Evolutionary conservation across 768 basidiomycete genomes (phyloP), one percentile per base, ranked within the genome.

Genomic region (Calvatia gigantea): DNA sequence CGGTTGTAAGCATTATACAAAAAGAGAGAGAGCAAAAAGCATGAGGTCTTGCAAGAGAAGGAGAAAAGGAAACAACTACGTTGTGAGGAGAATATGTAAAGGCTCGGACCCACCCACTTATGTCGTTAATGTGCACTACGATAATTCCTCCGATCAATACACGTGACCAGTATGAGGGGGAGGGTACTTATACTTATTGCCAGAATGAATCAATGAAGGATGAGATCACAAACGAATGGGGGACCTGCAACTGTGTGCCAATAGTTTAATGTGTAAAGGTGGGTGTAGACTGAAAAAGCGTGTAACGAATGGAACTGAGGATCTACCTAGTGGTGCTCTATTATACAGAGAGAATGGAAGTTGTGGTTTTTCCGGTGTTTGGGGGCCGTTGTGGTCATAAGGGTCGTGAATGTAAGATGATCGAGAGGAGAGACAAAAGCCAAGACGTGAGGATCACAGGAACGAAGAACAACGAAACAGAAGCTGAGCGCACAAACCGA

Each of bases 241-340:
- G 25, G 17, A 8, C 4, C 17, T 42, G 41, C 25, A 9, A 11
- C 3, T 21, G 4, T 2, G 41, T 42, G 3, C 11, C 6, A 21
- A 19, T 2, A 23, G 7, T 41, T 15, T 17, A 3, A 41, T 41
- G 39, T 15, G 41, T 12, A 9, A 4, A 42, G 41, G 25, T 8
- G 25, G 15, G 3, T 6, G 12, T 35, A 21, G 21, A 42, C 14
- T 42, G 35, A 11, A 37, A 37, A 3, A 37, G 8, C 14, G 27
- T 17, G 12, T 14, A 48, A 48, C n/a, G 50, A 51, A n/a, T 41
- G 38, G 38, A 27, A 41, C 38, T 29, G 32, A 51, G 50, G 50
- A 41, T 51, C 50, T 51, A 51, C 50, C 50, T 51, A 31, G n/a
- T 42, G 50, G 27, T 11, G 21, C 19, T 32, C 37, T 51, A 51